Evolutionary conservation across 371 early-diverging fungal genomes (phyloP), one percentile per base, ranked within the genome.

Genomic region (Mortierella sp.): DNA sequence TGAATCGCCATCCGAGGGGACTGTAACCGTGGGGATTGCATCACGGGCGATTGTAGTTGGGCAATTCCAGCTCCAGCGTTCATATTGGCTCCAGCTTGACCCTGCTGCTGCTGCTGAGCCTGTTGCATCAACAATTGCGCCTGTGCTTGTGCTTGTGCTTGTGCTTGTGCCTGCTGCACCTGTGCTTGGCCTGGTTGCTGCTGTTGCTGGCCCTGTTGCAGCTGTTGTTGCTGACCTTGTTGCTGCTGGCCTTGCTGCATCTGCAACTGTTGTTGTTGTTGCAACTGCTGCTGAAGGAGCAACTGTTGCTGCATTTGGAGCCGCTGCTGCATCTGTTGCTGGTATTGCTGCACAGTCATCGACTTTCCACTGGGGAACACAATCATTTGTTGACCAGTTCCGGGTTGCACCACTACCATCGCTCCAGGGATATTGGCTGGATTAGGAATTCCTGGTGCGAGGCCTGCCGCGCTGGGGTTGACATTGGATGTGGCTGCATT

Each of bases 1-100:
- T 71, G 71, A n/a, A 71, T 64, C 31, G 71, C 44, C 64, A 71
- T 63, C 21, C 71, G 37, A 17, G 71, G 71, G 7, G 64, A 63
- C n/a, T 71, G 64, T 27, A 71, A 50, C 13, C 71, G 50, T 12
- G 71, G 71, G 2, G 63, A 62, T 29, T 63, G 63, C 56, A 70
- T 13, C 22, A 70, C 60, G 12, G 71, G 64, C 19, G 71, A 71
- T 44, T 71, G 71, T 41, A 71, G 24, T 28, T 71, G 63, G 2
- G 64, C 52, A 17, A 39, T 59, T 16, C 31, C 59, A 9, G 63
- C 34, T 8, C 49, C 64, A 29, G 14, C 48, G 41, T 45, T 58
- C 13, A 37, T 5, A 28, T 39, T 53, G 29, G 34, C 49, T 24
- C 10, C 46, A 5, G 31, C 40, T 19, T 54, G 55, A 16, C 49